These are phyloP conservation scores for Incumbomyces delicatus DNA, from an alignment of 2,329 filamentous ascomycete species.

Conservation along the genomic window DNA sequence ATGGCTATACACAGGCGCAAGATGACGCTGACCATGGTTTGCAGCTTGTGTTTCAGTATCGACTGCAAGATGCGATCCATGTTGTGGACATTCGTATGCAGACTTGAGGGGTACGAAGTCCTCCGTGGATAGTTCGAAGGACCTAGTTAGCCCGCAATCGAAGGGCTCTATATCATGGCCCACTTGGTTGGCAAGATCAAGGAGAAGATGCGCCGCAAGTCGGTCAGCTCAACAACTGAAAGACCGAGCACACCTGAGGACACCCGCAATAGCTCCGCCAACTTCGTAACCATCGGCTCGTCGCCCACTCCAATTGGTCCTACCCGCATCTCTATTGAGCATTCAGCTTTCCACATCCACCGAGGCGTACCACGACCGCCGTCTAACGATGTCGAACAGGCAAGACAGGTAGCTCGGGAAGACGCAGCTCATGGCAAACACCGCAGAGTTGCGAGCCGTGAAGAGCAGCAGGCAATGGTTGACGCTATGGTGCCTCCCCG, in stretches of 20 bases:
- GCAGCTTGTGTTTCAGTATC: no score
- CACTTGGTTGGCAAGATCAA: conserved; percentile 4
- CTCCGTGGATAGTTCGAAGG: no score
- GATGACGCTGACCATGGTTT: no score
- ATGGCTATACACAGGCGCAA: no score
- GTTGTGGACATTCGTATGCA: no score
- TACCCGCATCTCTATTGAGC: background rate
- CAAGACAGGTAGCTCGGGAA: background rate
- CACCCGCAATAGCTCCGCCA: no score
- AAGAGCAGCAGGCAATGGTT: background rate
- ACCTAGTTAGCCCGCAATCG: no score
- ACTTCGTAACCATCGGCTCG: background rate
- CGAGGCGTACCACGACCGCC: background rate
- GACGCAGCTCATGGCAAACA: background rate
- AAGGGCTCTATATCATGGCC: background rate
- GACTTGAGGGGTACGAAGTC: no score
- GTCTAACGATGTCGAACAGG: background rate
- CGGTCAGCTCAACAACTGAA: background rate
- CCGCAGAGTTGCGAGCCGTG: background rate
- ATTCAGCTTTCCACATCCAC: conserved; percentile 2
- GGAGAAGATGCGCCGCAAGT: background rate
- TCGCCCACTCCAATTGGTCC: background rate
- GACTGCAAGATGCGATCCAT: no score
- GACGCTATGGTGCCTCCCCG: background rate
- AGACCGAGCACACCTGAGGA: background rate